A percentile compares a stretch with the other conserved stretches of the same genome.
These are phyloP conservation scores for Chenopodium quinoa DNA, from an alignment of 148 eudicot species.

Conservation along the genomic window DNA sequence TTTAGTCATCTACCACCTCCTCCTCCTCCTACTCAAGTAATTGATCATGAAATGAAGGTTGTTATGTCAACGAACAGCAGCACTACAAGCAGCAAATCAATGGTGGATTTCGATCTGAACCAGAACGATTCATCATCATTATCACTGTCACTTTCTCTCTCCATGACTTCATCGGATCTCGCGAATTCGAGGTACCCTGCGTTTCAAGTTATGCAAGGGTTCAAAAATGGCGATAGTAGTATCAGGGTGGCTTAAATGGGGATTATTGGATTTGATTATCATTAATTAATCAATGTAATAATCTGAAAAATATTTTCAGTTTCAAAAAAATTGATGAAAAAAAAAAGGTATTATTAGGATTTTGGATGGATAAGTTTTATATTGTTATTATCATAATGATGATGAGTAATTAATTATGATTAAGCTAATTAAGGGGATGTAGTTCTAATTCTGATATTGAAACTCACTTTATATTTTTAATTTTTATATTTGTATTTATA, in stretches of 20 bases:
- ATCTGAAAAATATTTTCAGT: constrained; percentile 4
- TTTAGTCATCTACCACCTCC: background rate
- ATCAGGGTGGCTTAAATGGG: constrained; percentile 22
- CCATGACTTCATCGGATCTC: constrained; percentile 32
- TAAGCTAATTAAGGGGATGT: constrained; percentile 19
- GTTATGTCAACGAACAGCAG: constrained; percentile 29
- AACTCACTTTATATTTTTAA: background rate
- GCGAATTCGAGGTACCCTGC: constrained; percentile 17
- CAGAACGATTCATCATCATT: constrained; percentile 37
- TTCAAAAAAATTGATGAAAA: too few species aligned
- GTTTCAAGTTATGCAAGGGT: constrained; percentile 23
- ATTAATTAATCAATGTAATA: background rate
- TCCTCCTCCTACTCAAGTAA: background rate
- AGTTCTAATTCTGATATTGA: constrained; percentile 13
- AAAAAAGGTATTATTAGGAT: background rate
- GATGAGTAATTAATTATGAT: constrained; percentile 20
- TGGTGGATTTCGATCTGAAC: constrained; percentile 34
- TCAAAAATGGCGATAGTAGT: constrained; percentile 8
- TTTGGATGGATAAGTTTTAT: constrained; percentile 1
- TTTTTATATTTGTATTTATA: background rate
- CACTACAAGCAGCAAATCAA: constrained; percentile 20
- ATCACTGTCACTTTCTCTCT: constrained; percentile 62
- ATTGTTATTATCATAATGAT: background rate
- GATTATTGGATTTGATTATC: too few species aligned
- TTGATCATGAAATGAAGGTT: constrained; percentile 11